phyloP scores from a whole-genome alignment of 2,329 filamentous ascomycete genomes.

The Aspergillus sergii region DNA sequence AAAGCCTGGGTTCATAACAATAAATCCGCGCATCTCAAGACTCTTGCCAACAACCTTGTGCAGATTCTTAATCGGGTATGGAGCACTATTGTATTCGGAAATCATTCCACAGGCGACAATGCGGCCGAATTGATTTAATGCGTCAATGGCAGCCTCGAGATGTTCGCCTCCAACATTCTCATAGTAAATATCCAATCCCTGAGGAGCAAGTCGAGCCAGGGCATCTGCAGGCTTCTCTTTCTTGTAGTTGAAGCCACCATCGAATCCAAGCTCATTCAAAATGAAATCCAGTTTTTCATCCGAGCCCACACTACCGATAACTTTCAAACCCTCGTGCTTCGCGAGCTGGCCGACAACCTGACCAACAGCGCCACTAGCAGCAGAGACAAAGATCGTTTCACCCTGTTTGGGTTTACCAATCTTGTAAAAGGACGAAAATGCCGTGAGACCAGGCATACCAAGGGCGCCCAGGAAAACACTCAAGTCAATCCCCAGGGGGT shows the following conservation, averaged over 20 bases:
- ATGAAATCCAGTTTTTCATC: conserved; percentile 81
- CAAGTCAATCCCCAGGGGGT: conserved; percentile 58
- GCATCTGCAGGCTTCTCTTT: conserved; percentile 72
- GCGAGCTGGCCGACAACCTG: conserved; percentile 82
- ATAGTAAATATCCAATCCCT: conserved; percentile 82
- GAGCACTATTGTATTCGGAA: conserved; percentile 73
- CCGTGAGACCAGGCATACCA: conserved; percentile 77
- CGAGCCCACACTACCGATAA: conserved; percentile 80
- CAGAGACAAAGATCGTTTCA: conserved; percentile 80
- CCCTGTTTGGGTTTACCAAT: conserved; percentile 75
- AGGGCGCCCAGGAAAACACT: conserved; percentile 72
- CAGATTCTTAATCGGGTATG: conserved; percentile 69
- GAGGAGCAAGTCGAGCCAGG: conserved; percentile 70
- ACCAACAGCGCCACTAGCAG: conserved; percentile 79
- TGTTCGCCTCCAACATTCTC: conserved; percentile 80
- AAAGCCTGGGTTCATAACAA: conserved; percentile 69
- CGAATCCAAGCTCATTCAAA: conserved; percentile 68
- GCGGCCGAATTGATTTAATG: conserved; percentile 67
- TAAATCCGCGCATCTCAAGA: conserved; percentile 71
- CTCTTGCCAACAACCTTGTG: conserved; percentile 67
- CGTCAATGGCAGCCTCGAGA: conserved; percentile 66
- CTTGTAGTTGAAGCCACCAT: conserved; percentile 85
- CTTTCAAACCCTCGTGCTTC: conserved; percentile 75
- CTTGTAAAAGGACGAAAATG: conserved; percentile 73
- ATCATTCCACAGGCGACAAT: conserved; percentile 71